Percentiles rank a stretch among this genome's conserved stretches.
These are phyloP conservation scores for Yamadazyma takamatsuzukensis DNA, from an alignment of 805 yeast genomes.

Conservation along the genomic window DNA sequence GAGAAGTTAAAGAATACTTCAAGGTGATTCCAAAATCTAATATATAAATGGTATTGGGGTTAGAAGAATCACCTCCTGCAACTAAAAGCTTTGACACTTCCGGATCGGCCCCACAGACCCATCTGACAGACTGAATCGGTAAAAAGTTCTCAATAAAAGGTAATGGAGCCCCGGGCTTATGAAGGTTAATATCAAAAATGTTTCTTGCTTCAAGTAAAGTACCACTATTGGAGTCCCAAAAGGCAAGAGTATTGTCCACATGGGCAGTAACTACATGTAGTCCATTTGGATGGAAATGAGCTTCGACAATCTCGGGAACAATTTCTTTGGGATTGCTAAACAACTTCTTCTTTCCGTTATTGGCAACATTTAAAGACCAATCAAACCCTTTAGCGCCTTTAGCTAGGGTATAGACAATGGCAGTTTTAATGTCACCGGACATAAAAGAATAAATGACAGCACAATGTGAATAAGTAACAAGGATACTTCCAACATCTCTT, in stretches of 20 bases:
- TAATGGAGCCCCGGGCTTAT: constrained; percentile 42
- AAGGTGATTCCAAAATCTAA: constrained; percentile 81
- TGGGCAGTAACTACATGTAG: constrained; percentile 77
- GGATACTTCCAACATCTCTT: constrained; percentile 74
- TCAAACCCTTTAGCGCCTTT: constrained; percentile 64
- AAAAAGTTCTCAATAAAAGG: constrained; percentile 22
- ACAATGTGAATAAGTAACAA: constrained; percentile 67
- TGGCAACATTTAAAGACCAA: constrained; percentile 23
- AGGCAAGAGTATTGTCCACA: constrained; percentile 78
- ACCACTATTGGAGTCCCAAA: constrained; percentile 90
- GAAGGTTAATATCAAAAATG: constrained; percentile 60
- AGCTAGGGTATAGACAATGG: constrained; percentile 59
- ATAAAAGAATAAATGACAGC: constrained; percentile 69
- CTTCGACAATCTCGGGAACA: constrained; percentile 35
- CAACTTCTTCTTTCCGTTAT: constrained; percentile 39
- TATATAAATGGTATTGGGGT: constrained; percentile 34
- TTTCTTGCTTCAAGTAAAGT: constrained; percentile 71
- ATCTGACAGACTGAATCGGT: constrained; percentile 52
- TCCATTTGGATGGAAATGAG: constrained; percentile 92
- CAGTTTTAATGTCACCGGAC: constrained; percentile 52
- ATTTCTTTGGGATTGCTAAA: constrained; percentile 36
- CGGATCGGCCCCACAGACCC: constrained; percentile 81
- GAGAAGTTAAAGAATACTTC: constrained; percentile 74
- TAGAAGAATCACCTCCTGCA: constrained; percentile 57
- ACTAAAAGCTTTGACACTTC: constrained; percentile 73